A percentile compares a stretch with the other conserved stretches of the same genome.
These are phyloP conservation scores for Zygosaccharomyces bisporus DNA, from an alignment of 805 yeast species.

Conservation along the genomic window DNA sequence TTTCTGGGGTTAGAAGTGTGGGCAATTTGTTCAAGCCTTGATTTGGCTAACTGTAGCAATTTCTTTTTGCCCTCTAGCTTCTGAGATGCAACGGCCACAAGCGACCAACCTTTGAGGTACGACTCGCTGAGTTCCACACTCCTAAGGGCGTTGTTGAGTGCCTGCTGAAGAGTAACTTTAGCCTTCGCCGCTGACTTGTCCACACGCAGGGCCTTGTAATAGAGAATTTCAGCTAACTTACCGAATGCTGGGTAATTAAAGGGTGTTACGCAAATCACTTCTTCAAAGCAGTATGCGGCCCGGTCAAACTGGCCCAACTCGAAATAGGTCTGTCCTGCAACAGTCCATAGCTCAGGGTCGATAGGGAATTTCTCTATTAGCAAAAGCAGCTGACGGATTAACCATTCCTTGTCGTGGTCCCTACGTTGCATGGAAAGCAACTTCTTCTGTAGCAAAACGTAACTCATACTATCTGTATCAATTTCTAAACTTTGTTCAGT, in stretches of 20 bases:
- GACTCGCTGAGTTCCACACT: conserved; percentile 73
- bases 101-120: conserved; percentile 72
- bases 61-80: conserved; percentile 29
- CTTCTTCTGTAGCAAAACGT: conserved; percentile 30
- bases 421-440: conserved; percentile 25
- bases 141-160: conserved; percentile 54
- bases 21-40: conserved; percentile 38
- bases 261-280: conserved; percentile 65
- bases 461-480: conserved; percentile 37
- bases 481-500: conserved; percentile 48
- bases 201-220: conserved; percentile 21
- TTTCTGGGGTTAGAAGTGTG: conserved; percentile 35
- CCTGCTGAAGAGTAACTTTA: conserved; percentile 16
- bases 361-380: conserved; percentile 47
- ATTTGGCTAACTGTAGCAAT: conserved; percentile 38
- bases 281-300: conserved; percentile 65
- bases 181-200: conserved; percentile 9
- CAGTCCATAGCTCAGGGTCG: conserved; percentile 77
- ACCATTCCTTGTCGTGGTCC: conserved; percentile 16
- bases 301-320: conserved; percentile 59
- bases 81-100: conserved; percentile 44
- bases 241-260: conserved; percentile 37
- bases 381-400: conserved; percentile 18
- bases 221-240: conserved; percentile 25
- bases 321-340: conserved; percentile 63